phyloP scores from a whole-genome alignment of 768 basidiomycete species.

The Boletus rufocinnamomeus region DNA sequence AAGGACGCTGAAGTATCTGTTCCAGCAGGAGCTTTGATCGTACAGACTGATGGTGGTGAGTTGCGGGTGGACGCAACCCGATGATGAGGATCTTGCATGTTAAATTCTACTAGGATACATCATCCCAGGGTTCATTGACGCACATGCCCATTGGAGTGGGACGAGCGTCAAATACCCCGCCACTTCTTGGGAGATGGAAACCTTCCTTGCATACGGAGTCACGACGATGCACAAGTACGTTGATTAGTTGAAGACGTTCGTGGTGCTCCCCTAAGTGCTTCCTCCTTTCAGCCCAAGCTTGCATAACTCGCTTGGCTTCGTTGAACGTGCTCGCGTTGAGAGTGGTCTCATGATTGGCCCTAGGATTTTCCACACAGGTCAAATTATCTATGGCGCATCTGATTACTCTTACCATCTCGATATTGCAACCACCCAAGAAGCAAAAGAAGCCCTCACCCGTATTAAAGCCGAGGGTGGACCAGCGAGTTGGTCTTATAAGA shows the following conservation, averaged over 20 bases:
- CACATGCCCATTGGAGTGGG: constrained; percentile 74
- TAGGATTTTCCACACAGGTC: constrained; percentile 71
- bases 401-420: constrained; percentile 65
- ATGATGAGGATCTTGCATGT: constrained; percentile 1
- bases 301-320: constrained; percentile 59
- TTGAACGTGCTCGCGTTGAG: constrained; percentile 68
- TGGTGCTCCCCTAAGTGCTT: neutral
- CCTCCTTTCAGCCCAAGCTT: constrained; percentile 55
- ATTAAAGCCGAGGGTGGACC: constrained; percentile 75
- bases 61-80: neutral
- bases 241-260: neutral
- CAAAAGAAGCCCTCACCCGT: constrained; percentile 62
- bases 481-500: constrained; percentile 74
- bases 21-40: constrained; percentile 44
- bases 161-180: constrained; percentile 55
- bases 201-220: constrained; percentile 75
- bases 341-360: constrained; percentile 69
- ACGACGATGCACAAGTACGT: constrained; percentile 76
- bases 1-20: constrained; percentile 34
- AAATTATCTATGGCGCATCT: constrained; percentile 48
- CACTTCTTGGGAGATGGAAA: constrained; percentile 72
- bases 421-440: constrained; percentile 61
- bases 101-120: constrained; percentile 50
- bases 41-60: constrained; percentile 66
- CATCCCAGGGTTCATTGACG: constrained; percentile 73